phyloP scores from a whole-genome alignment of 352 stramenopile species.

The Phytophthora uliginosa region DNA sequence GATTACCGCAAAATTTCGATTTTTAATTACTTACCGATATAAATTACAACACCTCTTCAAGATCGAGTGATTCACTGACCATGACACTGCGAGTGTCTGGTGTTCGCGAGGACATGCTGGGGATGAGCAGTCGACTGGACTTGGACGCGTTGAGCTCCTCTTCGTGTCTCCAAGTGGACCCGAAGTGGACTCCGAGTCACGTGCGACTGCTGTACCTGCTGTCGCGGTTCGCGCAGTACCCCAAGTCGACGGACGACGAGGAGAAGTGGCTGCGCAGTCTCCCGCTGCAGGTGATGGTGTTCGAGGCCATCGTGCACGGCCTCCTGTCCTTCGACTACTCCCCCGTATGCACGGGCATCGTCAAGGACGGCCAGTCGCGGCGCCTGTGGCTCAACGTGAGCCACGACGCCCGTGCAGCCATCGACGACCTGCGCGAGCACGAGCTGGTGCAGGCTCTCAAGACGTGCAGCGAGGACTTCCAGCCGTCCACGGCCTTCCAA shows the following conservation, averaged over 20 bases:
- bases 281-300: slow-evolving; percentile 96
- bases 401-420: slow-evolving; percentile 96
- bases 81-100: slow-evolving; percentile 33
- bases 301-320: slow-evolving; percentile 96
- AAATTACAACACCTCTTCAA: background rate
- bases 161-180: background rate
- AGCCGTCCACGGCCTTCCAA: slow-evolving; percentile 97
- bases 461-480: slow-evolving; percentile 94
- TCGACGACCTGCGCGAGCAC: slow-evolving; percentile 97
- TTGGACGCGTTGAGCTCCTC: slow-evolving; percentile 7
- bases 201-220: slow-evolving; percentile 97
- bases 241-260: slow-evolving; percentile 89
- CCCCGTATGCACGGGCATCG: slow-evolving; percentile 95
- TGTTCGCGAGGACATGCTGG: slow-evolving; percentile 46
- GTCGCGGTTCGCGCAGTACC: slow-evolving; percentile 95
- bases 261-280: slow-evolving; percentile 97
- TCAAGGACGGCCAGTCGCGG: slow-evolving; percentile 89
- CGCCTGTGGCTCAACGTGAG: slow-evolving; percentile 96
- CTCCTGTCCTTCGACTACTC: slow-evolving; percentile 98
- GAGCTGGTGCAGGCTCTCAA: slow-evolving; percentile 96
- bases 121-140: slow-evolving; percentile 28
- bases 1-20: too few species aligned
- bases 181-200: slow-evolving; percentile 90
- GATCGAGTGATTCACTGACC: background rate
- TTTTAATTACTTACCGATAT: background rate